Percentiles rank a stretch among this genome's conserved stretches.
Evolutionary conservation across 2,329 filamentous ascomycete species (phyloP).

Genomic region (Penicillium brevicompactum): DNA sequence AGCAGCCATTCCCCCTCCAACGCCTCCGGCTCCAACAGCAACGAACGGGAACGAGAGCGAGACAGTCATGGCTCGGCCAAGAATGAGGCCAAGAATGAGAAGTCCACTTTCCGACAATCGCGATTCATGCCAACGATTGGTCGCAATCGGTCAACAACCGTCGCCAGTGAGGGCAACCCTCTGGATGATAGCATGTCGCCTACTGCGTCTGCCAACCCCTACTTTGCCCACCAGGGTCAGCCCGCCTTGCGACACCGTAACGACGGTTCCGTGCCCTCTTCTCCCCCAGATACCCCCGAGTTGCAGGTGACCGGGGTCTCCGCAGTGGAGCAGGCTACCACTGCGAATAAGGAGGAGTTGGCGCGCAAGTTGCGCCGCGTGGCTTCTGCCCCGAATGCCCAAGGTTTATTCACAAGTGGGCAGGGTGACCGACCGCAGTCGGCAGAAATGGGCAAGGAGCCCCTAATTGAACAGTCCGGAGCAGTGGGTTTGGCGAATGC

Average conservation of each 20-base stretch:
- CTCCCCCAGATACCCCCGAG: conserved; percentile 85
- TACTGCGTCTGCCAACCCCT: conserved; percentile 92
- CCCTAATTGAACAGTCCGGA: conserved; percentile 61
- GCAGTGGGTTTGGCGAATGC: conserved; percentile 58
- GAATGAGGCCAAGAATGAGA: conserved; percentile 64
- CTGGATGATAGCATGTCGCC: conserved; percentile 88
- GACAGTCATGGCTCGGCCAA: conserved; percentile 53
- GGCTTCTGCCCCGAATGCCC: conserved; percentile 94
- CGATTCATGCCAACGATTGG: conserved; percentile 86
- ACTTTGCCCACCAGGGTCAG: conserved; percentile 94
- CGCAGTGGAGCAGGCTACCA: conserved; percentile 67
- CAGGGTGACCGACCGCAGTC: conserved; percentile 75
- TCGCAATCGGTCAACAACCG: conserved; percentile 84
- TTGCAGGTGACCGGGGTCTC: conserved; percentile 72
- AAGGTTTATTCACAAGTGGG: conserved; percentile 76
- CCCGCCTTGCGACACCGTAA: conserved; percentile 93
- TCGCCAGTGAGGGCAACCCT: conserved; percentile 88
- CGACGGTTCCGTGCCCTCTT: conserved; percentile 87
- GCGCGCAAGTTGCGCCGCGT: conserved; percentile 91
- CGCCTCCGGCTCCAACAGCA: conserved; percentile 28
- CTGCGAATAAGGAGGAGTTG: conserved; percentile 87
- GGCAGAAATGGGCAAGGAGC: conserved; percentile 83
- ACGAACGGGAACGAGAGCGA: conserved; percentile 36
- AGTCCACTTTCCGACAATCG: conserved; percentile 76
- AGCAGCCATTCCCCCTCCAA: conserved; percentile 47